Base-by-base conservation (phyloP, 495 filamentous ascomycete genomes). In the Haplographium delicatum region DNA sequence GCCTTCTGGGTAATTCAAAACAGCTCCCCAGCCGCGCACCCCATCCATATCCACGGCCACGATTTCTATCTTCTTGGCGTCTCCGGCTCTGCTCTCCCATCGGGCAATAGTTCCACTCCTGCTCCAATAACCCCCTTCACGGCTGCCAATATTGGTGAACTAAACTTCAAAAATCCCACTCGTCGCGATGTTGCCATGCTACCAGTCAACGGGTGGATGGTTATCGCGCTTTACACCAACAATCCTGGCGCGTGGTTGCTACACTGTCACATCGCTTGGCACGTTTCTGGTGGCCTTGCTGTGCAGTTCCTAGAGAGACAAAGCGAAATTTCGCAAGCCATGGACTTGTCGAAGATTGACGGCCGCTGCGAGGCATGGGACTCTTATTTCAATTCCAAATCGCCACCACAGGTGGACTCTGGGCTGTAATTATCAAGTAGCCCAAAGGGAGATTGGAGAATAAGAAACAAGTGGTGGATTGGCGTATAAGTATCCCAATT, bases 1-100 rank as follows among this genome's bases (percentile, higher is more conserved):
- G 2, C 63, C 5, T 79, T 73, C 63, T 71, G 74, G 65, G 58
- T 78, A 1, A 61, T 80, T 8, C 49, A 67, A 42, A 31, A 59
- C 54, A 33, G 48, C 19, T 46, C 33, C 16, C 18, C 19, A 16
- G 19, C 24, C 28, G 40, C 39, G 4, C 72, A 65, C 44, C 76
- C 75, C 0, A 72, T 80, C 37, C 74, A 82, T 54, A 64, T 83
- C 7, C 75, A 80, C 58, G 76, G 75, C 7, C 71, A 84, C 53
- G 72, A 82, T 53, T 84, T 83, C 65, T 70, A 58, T 38, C 61
- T 83, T 9, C 59, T 84, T 8, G 66, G 70, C 4, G 50, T 44
- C 28, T 40, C 20, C 20, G 43, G 31, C 10, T 30, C 22, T 37
- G 31, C 16, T 22, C 11, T 46, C 19, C 26, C 40, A 11, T 10